These are phyloP conservation scores for Pichia ethanolica DNA, from an alignment of 805 yeast genomes.

Conservation along the genomic window DNA sequence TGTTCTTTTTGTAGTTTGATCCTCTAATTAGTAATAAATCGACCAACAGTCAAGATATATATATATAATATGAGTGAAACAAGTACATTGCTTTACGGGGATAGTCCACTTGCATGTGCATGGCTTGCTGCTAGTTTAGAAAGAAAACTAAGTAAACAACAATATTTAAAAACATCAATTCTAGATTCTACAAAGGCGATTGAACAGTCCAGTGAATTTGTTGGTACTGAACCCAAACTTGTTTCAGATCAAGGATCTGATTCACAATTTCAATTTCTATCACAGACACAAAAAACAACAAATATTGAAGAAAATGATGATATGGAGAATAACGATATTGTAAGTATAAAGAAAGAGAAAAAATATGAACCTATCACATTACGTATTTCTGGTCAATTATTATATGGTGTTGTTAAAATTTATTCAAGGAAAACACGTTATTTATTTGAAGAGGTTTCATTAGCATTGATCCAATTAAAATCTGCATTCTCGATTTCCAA, in stretches of 20 bases:
- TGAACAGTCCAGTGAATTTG: conserved; percentile 30
- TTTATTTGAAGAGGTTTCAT: conserved; percentile 74
- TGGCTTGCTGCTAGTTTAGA: conserved; percentile 93
- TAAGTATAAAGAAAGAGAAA: neutral
- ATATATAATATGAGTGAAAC: too few relatives aligned
- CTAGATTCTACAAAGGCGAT: conserved; percentile 60
- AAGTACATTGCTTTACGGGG: conserved; percentile 5
- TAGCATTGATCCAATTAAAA: conserved; percentile 63
- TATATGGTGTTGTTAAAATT: conserved; percentile 81
- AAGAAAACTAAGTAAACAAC: conserved; percentile 63
- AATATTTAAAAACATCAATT: conserved; percentile 65
- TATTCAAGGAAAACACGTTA: conserved; percentile 82
- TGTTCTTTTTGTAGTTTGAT: too few relatives aligned
- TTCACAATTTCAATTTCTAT: conserved; percentile 11
- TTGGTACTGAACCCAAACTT: neutral
- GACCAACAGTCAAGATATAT: too few relatives aligned
- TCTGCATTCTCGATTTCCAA: conserved; percentile 49
- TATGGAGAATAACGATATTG: neutral
- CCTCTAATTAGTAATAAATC: too few relatives aligned
- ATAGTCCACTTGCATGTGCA: conserved; percentile 67
- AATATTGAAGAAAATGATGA: neutral
- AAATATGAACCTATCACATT: conserved; percentile 58
- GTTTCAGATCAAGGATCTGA: neutral
- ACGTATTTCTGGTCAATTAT: conserved; percentile 75
- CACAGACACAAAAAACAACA: neutral